These are phyloP conservation scores for Thelephora terrestris DNA, from an alignment of 1,284 basidiomycete species.

Conservation along the genomic window DNA sequence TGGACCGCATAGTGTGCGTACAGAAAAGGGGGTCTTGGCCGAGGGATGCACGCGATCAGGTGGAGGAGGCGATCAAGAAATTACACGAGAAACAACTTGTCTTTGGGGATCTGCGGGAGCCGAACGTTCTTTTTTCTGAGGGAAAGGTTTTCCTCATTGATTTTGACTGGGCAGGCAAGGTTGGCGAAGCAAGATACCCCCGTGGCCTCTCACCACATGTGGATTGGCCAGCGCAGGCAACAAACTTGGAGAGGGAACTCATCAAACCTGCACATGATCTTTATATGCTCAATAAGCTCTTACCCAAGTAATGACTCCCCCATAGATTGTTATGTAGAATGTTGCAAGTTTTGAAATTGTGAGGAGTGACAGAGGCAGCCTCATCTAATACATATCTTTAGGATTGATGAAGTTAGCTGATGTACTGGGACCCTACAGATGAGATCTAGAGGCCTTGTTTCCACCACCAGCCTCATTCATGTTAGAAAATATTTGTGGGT, in stretches of 20 bases:
- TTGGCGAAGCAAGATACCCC: slow-evolving; percentile 13
- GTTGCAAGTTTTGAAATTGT: no score
- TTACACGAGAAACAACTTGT: slow-evolving; percentile 11
- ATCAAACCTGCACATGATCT: slow-evolving; percentile 3
- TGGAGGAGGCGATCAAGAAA: slow-evolving; percentile 2
- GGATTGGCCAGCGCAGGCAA: neutral
- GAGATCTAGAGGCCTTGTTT: no score
- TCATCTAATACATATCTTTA: no score
- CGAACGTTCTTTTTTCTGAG: slow-evolving; percentile 10
- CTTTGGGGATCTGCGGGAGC: slow-evolving; percentile 13
- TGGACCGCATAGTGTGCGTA: slow-evolving; percentile 9
- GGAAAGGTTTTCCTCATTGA: slow-evolving; percentile 12
- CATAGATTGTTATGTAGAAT: no score
- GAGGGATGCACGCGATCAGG: neutral
- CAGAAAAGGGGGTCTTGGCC: slow-evolving; percentile 1
- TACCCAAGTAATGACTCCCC: no score
- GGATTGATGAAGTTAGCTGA: no score
- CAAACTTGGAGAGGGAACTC: neutral
- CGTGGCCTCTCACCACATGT: neutral
- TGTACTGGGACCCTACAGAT: no score
- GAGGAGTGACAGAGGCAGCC: no score
- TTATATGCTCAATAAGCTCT: neutral
- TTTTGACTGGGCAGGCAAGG: slow-evolving; percentile 18
- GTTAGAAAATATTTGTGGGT: no score
- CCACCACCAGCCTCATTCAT: no score